Base-by-base conservation (phyloP, 2,329 filamentous ascomycete species). In the Paraphoma chrysanthemicola region DNA sequence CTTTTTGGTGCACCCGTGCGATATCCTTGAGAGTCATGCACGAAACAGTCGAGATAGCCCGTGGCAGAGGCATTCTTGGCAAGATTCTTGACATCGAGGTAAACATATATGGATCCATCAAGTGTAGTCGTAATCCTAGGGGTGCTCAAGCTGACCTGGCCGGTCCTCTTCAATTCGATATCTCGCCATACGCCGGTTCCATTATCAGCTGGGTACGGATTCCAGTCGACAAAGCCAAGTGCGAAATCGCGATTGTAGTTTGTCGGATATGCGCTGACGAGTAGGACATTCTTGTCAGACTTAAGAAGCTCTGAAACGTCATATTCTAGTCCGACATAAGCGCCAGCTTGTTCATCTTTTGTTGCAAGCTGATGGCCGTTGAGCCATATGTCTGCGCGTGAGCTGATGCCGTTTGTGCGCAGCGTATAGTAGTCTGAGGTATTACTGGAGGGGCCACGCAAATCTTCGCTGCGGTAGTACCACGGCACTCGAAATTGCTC, bases 131-230 rank as follows among this genome's bases (percentile, higher is more conserved):
- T 58, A 4, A 71, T 50, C 5, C 68, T 57, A 59, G 11, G 83
- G 66, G 2, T 68, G 64, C 11, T 87, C 59, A 41, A 57, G 3
- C 69, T 75, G 42, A 81, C 65, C 2, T 64, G 41, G 6, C 86
- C 86, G 0, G 83, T 87, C 67, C 84, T 80, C 48, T 81, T 83
- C 42, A 89, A 51, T 33, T 81, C 79, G 1, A 89, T 77, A 42
- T 88, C 77, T 5, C 87, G 79, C 87, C 87, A 89, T 8, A 89
- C 77, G 0, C 86, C 86, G 0, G 85, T 87, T 2, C 86, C 86
- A 45, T 88, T 88, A 66, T 89, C 86, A 0, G 84, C 81, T 0
- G 86, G 85, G 51, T 83, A 82, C 0, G 85, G 85, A 52, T 88
- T 88, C 86, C 86, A 88, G 63, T 88, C 86, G 0, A 86, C 81